These are phyloP conservation scores for Termitomyces sp. DNA, from an alignment of 768 basidiomycete species.

Conservation along the genomic window DNA sequence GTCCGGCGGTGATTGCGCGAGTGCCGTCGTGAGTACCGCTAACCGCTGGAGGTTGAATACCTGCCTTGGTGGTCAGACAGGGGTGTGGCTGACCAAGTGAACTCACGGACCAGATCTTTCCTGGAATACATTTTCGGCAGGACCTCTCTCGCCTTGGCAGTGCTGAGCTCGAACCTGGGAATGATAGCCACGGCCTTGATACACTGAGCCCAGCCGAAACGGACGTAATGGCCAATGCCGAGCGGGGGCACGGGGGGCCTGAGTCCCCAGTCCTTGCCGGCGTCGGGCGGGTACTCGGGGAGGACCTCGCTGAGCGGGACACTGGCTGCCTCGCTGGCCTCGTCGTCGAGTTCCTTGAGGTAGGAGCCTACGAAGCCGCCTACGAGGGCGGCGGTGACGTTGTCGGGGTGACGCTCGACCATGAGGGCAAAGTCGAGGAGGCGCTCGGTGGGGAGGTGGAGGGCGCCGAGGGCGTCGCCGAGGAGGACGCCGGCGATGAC, in stretches of 20 bases:
- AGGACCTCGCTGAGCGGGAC: conserved; percentile 95
- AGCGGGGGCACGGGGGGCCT: conserved; percentile 83
- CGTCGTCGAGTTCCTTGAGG: conserved; percentile 81
- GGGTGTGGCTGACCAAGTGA: background rate
- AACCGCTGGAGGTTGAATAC: conserved; percentile 97
- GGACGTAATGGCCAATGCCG: conserved; percentile 93
- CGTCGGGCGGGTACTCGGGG: conserved; percentile 93
- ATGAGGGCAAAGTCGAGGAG: conserved; percentile 95
- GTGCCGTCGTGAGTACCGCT: conserved; percentile 93
- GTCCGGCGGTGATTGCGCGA: conserved; percentile 88
- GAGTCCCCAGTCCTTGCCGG: conserved; percentile 87
- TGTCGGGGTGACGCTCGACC: conserved; percentile 99
- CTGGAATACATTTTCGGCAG: conserved; percentile 83
- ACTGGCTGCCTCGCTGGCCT: conserved; percentile 77
- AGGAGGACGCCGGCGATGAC: conserved; percentile 96
- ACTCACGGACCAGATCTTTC: conserved; percentile 77
- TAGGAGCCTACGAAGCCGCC: conserved; percentile 98
- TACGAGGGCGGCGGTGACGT: conserved; percentile 94
- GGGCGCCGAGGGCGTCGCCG: conserved; percentile 75
- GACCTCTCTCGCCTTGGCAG: conserved; percentile 89
- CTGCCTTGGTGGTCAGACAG: conserved; percentile 36
- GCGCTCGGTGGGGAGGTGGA: conserved; percentile 65
- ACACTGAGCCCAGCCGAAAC: conserved; percentile 78
- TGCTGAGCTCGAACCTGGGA: conserved; percentile 93
- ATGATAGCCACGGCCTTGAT: conserved; percentile 95